These are phyloP conservation scores for Juncus inflexus DNA, from an alignment of 176 grass and related monocot species.

Conservation along the genomic window DNA sequence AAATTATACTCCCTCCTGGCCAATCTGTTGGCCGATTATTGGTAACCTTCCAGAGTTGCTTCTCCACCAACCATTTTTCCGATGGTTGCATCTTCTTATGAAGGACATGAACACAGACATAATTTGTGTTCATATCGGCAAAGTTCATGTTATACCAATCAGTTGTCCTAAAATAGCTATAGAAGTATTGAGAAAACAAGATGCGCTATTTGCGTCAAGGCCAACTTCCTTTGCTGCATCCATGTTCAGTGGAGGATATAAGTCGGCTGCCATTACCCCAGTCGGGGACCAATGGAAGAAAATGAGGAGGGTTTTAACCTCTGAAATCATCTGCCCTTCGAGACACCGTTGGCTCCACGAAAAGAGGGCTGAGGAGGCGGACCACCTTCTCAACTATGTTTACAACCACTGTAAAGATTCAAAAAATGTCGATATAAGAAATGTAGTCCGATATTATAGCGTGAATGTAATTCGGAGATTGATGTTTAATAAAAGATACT, in stretches of 20 bases:
- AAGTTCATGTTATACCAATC: no score
- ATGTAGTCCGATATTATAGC: background rate
- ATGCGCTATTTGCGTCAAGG: background rate
- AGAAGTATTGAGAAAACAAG: background rate
- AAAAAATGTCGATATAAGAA: background rate
- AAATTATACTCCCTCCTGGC: constrained; percentile 30
- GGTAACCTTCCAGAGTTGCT: constrained; percentile 47
- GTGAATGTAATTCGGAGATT: constrained; percentile 23
- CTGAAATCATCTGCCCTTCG: background rate
- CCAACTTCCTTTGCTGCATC: background rate
- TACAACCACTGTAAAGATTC: background rate
- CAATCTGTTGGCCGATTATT: constrained; percentile 28
- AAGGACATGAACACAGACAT: background rate
- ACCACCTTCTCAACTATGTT: background rate
- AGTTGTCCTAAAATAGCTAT: background rate
- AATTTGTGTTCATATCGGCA: no score
- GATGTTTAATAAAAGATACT: constrained; percentile 28
- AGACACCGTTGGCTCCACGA: background rate
- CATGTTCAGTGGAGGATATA: background rate
- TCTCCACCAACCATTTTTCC: constrained; percentile 34
- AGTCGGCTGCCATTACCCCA: background rate
- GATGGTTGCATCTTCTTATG: constrained; percentile 39
- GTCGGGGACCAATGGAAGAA: constrained; percentile 1
- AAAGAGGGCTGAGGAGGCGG: background rate
- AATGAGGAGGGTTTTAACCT: background rate